These are phyloP conservation scores for Claviceps africana DNA, from an alignment of 2,329 filamentous ascomycete genomes.

Conservation along the genomic window DNA sequence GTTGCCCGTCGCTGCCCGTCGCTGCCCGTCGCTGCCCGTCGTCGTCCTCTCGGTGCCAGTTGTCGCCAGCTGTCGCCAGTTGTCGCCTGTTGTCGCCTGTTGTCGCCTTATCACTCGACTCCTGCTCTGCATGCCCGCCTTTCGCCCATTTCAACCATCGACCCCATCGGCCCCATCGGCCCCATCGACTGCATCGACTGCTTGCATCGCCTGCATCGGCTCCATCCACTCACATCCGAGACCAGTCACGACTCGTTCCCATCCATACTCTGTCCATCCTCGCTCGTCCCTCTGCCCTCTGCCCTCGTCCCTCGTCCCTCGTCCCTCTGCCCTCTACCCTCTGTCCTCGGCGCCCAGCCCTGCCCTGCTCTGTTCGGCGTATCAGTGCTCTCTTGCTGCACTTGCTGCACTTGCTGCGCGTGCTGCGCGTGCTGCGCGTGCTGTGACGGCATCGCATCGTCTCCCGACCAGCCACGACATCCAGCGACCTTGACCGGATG, in stretches of 20 bases:
- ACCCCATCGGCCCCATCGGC: not conserved
- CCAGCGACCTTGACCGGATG: slow-evolving; percentile 29
- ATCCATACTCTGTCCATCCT: not conserved
- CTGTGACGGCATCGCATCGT: slow-evolving; percentile 21
- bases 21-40: not conserved
- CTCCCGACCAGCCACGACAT: slow-evolving; percentile 27
- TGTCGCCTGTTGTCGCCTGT: not conserved
- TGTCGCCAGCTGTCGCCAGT: too few relatives aligned
- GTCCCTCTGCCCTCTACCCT: slow-evolving; percentile 1
- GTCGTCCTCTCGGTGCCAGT: too few relatives aligned
- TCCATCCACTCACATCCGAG: not conserved
- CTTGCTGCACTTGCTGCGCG: slow-evolving; percentile 20
- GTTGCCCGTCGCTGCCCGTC: slow-evolving; percentile 1
- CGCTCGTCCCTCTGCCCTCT: not conserved
- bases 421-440: not conserved
- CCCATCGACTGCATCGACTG: too few relatives aligned
- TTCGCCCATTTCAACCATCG: not conserved
- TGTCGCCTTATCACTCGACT: not conserved
- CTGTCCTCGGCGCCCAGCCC: too few relatives aligned
- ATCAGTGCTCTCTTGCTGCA: slow-evolving; percentile 27
- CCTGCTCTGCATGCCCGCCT: not conserved
- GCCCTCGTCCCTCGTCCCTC: not conserved
- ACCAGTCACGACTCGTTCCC: not conserved
- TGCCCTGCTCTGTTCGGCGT: slow-evolving; percentile 21
- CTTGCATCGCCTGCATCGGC: not conserved